Base-by-base conservation (phyloP, 2,329 filamentous ascomycete genomes). In the Diaporthe capsici region DNA sequence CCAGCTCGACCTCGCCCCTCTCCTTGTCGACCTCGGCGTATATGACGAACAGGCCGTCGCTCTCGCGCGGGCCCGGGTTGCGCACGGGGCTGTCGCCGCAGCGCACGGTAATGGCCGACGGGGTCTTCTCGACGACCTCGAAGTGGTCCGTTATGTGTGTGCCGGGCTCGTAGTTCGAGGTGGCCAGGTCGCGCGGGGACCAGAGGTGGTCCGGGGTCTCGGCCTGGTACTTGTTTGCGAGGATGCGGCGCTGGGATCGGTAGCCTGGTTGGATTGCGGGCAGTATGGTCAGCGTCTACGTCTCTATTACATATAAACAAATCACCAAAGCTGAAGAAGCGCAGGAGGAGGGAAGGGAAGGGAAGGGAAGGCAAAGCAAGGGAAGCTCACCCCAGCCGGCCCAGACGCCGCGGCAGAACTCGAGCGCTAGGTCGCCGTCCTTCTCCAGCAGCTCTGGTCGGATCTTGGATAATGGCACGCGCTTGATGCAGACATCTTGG, bases 91-190 rank as follows among this genome's bases (percentile, higher is more conserved):
- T 90, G 77, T 92, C 93, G 22, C 93, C 93, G 78, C 90, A 93
- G 31, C 93, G 90, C 31, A 94, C 87, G 0, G 91, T 87, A 76
- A 94, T 92, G 15, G 87, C 85, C 9, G 87, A 87, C 0, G 89
- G 85, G 0, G 89, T 92, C 83, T 92, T 92, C 72, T 92, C 89
- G 1, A 94, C 85, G 0, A 94, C 92, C 82, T 94, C 91, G 80
- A 94, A 94, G 82, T 94, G 93, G 81, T 94, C 92, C 4, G 91
- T 93, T 75, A 94, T 89, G 55, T 86, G 81, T 1, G 92, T 93
- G 47, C 92, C 92, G 53, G 88, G 86, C 28, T 91, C 88, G 81
- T 94, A 94, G 13, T 79, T 86, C 75, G 86, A 90, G n/a, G 83
- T 79, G 8, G 86, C 82, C 2, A 94, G 87, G 71, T 92, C 87